Percentiles rank a stretch among this genome's conserved stretches.
Conservation (phyloP, 352 stramenopile genomes). For the Thalassiosira sp. region DNA sequence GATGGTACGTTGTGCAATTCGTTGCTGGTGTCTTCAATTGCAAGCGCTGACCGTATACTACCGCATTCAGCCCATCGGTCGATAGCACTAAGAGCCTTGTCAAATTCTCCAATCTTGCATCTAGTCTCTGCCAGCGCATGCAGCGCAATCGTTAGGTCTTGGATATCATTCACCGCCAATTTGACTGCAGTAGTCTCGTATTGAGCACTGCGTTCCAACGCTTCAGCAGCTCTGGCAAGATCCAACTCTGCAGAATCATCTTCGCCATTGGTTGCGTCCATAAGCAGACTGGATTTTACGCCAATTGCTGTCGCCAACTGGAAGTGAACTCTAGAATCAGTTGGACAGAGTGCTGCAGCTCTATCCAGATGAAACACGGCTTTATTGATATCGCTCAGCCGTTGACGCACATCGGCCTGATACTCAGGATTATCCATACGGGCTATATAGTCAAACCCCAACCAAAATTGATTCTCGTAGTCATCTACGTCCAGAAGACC, state of each 20-base stretch:
- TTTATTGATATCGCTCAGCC: constrained; percentile 44
- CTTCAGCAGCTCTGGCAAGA: constrained; percentile 20
- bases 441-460: constrained; percentile 48
- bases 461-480: constrained; percentile 52
- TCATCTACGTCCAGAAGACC: constrained; percentile 44
- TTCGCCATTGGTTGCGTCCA: too few relatives aligned
- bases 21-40: constrained; percentile 30
- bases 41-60: constrained; percentile 36
- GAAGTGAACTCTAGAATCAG: constrained; percentile 36
- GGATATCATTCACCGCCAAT: constrained; percentile 37
- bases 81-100: constrained; percentile 32
- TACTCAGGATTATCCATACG: constrained; percentile 35
- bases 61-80: constrained; percentile 49
- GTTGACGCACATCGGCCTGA: constrained; percentile 21
- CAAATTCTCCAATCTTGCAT: constrained; percentile 49
- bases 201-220: constrained; percentile 40
- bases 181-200: constrained; percentile 40
- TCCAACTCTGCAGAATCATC: neutral
- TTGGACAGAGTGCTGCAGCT: constrained; percentile 37
- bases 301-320: constrained; percentile 40
- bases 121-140: constrained; percentile 37
- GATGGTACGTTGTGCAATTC: constrained; percentile 20
- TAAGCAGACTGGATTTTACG: too few relatives aligned
- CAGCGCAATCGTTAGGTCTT: constrained; percentile 41
- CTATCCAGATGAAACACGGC: constrained; percentile 50